Conservation (phyloP, 495 filamentous ascomycete genomes). For the Friedmanniomyces simplex region DNA sequence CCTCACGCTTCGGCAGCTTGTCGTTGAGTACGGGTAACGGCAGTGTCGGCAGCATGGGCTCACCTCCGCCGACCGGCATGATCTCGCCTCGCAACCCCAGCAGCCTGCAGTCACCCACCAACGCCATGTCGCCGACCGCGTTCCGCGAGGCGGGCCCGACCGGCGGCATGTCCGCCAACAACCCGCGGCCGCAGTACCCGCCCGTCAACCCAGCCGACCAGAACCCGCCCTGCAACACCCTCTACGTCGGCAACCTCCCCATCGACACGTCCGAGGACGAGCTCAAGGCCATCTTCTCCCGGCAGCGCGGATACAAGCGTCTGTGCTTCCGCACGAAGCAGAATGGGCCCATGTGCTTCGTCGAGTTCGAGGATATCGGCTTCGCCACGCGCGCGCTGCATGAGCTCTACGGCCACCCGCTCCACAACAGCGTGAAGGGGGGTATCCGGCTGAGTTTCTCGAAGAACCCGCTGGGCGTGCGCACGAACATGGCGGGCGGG, state of each 20-base stretch:
- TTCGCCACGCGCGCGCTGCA: conserved; percentile 89
- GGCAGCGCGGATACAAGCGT: conserved; percentile 90
- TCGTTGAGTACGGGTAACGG: conserved; percentile 51
- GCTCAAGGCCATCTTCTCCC: conserved; percentile 86
- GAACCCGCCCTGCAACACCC: conserved; percentile 95
- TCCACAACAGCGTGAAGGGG: conserved; percentile 91
- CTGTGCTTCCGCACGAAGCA: conserved; percentile 97
- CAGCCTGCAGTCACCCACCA: conserved; percentile 40
- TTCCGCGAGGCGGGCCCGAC: conserved; percentile 35
- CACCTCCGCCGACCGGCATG: conserved; percentile 45
- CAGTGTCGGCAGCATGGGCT: conserved; percentile 30
- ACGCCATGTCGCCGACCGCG: conserved; percentile 48
- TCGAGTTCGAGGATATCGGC: conserved; percentile 92
- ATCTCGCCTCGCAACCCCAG: conserved; percentile 38
- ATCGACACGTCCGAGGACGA: conserved; percentile 94
- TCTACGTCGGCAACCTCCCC: conserved; percentile 94
- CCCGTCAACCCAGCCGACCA: conserved; percentile 93
- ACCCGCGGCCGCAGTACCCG: conserved; percentile 62
- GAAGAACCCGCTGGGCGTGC: conserved; percentile 92
- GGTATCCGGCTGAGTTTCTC: conserved; percentile 98
- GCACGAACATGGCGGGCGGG: conserved; percentile 25
- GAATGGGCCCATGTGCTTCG: conserved; percentile 98
- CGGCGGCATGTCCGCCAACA: conserved; percentile 47
- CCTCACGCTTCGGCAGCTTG: conserved; percentile 58
- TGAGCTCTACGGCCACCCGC: conserved; percentile 77